These are phyloP conservation scores for Jatropha curcas DNA, from an alignment of 345 rosid genomes.

Conservation along the genomic window DNA sequence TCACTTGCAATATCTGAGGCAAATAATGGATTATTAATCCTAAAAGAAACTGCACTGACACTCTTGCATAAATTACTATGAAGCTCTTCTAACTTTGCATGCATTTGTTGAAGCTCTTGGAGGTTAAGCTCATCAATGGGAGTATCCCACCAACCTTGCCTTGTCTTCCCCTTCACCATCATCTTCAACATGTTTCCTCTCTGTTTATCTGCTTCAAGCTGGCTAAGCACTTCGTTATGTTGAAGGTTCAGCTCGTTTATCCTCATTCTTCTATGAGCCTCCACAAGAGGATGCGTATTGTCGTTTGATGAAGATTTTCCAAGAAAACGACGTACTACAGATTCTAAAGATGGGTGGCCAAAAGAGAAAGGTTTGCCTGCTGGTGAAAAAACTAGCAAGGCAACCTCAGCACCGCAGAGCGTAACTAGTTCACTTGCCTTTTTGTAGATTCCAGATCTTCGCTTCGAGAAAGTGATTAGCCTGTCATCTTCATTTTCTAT, in stretches of 20 bases:
- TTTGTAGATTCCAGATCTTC: constrained; percentile 39
- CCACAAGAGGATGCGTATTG: constrained; percentile 22
- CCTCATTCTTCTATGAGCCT: constrained; percentile 29
- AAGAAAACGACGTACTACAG: constrained; percentile 21
- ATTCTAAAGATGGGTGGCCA: constrained; percentile 16
- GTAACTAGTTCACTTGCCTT: constrained; percentile 40
- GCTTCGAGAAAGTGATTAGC: constrained; percentile 35
- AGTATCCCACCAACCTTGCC: constrained; percentile 27
- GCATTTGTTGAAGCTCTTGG: not conserved
- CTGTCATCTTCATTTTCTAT: constrained; percentile 19
- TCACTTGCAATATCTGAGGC: not conserved
- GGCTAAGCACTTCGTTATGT: not conserved
- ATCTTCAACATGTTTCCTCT: constrained; percentile 4
- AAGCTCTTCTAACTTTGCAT: not conserved
- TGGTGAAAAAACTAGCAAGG: constrained; percentile 1
- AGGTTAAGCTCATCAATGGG: constrained; percentile 16
- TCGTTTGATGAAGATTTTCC: not conserved
- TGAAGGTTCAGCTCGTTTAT: constrained; percentile 22
- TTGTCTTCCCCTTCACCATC: not conserved
- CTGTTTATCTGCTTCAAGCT: constrained; percentile 24
- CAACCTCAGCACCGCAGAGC: constrained; percentile 14
- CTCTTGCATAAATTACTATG: not conserved
- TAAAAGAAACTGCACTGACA: not conserved
- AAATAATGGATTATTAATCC: not conserved
- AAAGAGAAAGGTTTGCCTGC: constrained; percentile 19